Evolutionary conservation across 345 rosid species (phyloP).

Genomic region (Arabidopsis arenosa): DNA sequence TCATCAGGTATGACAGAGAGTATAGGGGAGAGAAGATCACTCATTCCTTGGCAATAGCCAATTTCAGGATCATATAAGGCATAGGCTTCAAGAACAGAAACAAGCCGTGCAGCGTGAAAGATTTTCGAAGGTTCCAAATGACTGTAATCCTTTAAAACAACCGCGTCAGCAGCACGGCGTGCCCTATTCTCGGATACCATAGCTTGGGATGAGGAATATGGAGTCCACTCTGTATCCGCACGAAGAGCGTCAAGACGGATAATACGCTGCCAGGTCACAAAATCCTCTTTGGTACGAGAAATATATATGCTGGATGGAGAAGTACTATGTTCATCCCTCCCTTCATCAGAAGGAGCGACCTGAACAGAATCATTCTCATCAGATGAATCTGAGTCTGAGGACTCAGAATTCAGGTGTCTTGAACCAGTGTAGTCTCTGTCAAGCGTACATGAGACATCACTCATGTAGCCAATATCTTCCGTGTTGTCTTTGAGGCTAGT

Average conservation of each 20-base stretch:
- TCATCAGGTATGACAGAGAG: constrained; percentile 76
- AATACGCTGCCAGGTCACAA: constrained; percentile 86
- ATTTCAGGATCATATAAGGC: constrained; percentile 87
- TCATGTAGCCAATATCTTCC: constrained; percentile 55
- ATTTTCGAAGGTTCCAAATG: constrained; percentile 78
- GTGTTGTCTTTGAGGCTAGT: constrained; percentile 63
- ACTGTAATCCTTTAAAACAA: constrained; percentile 75
- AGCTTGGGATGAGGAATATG: constrained; percentile 63
- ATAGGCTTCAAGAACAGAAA: constrained; percentile 94
- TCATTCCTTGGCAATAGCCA: constrained; percentile 99
- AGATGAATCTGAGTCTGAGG: constrained; percentile 83
- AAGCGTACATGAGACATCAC: constrained; percentile 61
- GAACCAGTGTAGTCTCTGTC: constrained; percentile 56
- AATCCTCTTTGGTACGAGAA: constrained; percentile 58
- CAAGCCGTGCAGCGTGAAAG: constrained; percentile 93
- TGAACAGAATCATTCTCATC: constrained; percentile 69
- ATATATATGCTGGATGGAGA: constrained; percentile 36
- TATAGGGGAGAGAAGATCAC: constrained; percentile 94
- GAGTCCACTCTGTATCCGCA: constrained; percentile 86
- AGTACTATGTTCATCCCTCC: constrained; percentile 45
- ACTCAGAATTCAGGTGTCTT: constrained; percentile 59
- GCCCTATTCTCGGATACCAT: constrained; percentile 69
- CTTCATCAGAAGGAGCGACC: constrained; percentile 50
- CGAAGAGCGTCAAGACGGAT: constrained; percentile 98
- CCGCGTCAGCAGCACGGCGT: constrained; percentile 68